These are phyloP conservation scores for Lepiota venenata DNA, from an alignment of 768 basidiomycete species.

Conservation along the genomic window DNA sequence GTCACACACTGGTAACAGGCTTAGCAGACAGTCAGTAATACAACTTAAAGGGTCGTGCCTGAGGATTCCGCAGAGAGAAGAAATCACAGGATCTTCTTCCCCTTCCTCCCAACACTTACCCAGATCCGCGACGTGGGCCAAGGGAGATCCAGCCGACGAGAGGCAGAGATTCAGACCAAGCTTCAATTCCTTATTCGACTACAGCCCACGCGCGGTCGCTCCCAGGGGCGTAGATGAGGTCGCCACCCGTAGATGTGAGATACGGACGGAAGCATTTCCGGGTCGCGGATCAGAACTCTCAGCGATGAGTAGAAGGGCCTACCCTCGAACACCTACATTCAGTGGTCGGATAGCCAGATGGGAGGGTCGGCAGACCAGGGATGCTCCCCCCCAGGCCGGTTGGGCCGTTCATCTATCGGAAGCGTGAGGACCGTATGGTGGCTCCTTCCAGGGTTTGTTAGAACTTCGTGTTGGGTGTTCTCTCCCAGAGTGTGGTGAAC, in stretches of 20 bases:
- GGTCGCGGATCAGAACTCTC: slow-evolving; percentile 10
- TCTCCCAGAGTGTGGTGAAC: not conserved
- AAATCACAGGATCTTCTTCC: slow-evolving; percentile 2
- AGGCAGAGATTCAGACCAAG: not conserved
- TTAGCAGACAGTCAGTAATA: not conserved
- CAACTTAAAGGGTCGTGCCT: not conserved
- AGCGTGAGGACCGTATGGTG: not conserved
- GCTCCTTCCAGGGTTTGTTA: not conserved
- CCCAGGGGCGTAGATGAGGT: not conserved
- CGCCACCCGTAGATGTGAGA: slow-evolving; percentile 9
- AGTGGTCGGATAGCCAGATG: not conserved
- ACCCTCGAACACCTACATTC: no score
- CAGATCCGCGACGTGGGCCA: slow-evolving; percentile 8
- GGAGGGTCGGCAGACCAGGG: not conserved
- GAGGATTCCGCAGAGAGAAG: slow-evolving; percentile 1
- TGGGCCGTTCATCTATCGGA: not conserved
- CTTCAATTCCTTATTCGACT: slow-evolving; percentile 1
- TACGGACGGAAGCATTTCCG: slow-evolving; percentile 9
- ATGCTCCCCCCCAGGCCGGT: not conserved
- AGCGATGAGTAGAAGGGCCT: not conserved
- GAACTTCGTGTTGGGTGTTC: not conserved
- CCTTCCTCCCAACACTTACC: not conserved
- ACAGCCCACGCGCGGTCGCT: not conserved
- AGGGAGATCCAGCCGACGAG: not conserved
- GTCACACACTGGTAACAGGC: no score